Percentiles rank a stretch among this genome's conserved stretches.
Conservation (phyloP, 1,139 yeast genomes). For the Debaryomyces singareniensis region DNA sequence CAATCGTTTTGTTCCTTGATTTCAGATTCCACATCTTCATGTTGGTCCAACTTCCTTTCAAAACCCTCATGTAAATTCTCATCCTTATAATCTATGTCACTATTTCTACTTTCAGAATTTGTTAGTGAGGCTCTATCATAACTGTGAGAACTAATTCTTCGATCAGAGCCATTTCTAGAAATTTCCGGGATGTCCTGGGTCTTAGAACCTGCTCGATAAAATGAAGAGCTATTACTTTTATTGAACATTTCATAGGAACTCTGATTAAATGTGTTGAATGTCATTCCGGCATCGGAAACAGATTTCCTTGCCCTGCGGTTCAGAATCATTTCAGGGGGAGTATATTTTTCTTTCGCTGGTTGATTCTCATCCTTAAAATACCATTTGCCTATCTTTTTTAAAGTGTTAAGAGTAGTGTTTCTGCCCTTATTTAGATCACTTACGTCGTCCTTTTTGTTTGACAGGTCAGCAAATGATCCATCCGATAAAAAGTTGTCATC, state of each 20-base stretch:
- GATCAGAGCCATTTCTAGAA: slow-evolving; percentile 1
- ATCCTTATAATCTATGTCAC: too few species aligned
- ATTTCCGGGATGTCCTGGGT: too few species aligned
- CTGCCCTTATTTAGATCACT: slow-evolving; percentile 1
- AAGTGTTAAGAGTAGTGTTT: slow-evolving; percentile 23
- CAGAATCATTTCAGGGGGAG: slow-evolving; percentile 62
- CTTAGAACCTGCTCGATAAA: too few species aligned
- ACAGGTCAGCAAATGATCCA: slow-evolving; percentile 16
- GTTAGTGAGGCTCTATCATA: slow-evolving; percentile 1
- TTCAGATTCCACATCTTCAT: too few species aligned
- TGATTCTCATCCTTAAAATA: slow-evolving; percentile 46
- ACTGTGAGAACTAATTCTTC: slow-evolving; percentile 3
- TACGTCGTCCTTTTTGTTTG: slow-evolving; percentile 2
- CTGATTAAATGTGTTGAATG: slow-evolving; percentile 2
- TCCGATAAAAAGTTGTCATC: slow-evolving; percentile 25
- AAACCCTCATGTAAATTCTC: too few species aligned
- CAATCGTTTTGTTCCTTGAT: too few species aligned
- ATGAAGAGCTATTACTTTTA: slow-evolving; percentile 3
- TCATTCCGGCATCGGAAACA: slow-evolving; percentile 8
- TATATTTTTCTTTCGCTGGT: slow-evolving; percentile 21
- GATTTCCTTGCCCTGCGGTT: slow-evolving; percentile 40
- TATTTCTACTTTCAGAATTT: neutral
- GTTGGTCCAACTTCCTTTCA: too few species aligned
- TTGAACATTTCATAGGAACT: slow-evolving; percentile 12
- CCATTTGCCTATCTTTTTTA: slow-evolving; percentile 67